Conservation (phyloP, 2,329 filamentous ascomycete genomes). For the Trichophyton verrucosum region DNA sequence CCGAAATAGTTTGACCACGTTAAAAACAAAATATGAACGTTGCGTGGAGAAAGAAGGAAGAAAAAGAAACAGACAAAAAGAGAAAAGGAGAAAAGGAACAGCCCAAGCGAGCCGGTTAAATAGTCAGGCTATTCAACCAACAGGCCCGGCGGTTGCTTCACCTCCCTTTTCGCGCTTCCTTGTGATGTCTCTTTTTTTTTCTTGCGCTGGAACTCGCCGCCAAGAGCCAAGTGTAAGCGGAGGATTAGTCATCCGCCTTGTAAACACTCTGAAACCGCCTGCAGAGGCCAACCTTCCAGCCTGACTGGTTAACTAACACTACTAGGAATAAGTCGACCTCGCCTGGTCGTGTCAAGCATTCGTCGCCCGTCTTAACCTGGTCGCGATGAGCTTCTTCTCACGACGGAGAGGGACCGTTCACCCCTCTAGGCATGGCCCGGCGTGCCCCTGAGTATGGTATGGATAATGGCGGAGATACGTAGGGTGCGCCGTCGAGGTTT, state of each 20-base stretch:
- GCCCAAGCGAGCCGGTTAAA: too few relatives aligned
- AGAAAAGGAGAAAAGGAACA: neutral
- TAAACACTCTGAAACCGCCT: neutral
- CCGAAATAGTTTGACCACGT: neutral
- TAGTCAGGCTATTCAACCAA: neutral
- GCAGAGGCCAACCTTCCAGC: neutral
- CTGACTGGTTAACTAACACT: too few relatives aligned
- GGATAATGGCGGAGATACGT: neutral
- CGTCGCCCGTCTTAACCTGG: neutral
- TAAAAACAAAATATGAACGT: neutral
- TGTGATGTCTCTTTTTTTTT: neutral
- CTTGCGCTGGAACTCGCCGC: neutral
- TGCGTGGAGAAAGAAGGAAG: neutral
- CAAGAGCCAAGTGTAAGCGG: slow-evolving; percentile 1
- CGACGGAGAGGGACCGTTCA: neutral
- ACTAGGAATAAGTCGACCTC: neutral
- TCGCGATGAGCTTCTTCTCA: neutral
- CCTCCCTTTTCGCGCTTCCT: neutral
- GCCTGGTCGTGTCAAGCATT: neutral
- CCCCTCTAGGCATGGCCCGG: neutral
- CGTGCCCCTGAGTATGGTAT: neutral
- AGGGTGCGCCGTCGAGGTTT: neutral
- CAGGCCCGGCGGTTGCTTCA: neutral
- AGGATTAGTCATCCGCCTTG: neutral
- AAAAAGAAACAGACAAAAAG: neutral